These are phyloP conservation scores for Trichoderma atroviride DNA, from an alignment of 2,329 filamentous ascomycete species.

Conservation along the genomic window DNA sequence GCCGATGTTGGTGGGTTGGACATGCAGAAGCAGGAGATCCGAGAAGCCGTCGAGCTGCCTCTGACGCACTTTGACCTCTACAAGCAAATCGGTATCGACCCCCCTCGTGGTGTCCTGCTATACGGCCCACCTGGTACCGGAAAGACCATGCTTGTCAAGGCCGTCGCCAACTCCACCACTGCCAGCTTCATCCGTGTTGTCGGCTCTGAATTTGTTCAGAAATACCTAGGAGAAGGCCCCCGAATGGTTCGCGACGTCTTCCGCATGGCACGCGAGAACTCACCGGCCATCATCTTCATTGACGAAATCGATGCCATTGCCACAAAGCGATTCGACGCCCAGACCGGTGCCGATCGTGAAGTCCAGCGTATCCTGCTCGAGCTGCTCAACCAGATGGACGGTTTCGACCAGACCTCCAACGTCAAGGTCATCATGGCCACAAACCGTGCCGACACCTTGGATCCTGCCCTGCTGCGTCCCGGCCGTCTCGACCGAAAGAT, in stretches of 20 bases:
- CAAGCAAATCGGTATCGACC: slow-evolving; percentile 98
- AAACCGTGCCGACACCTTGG: slow-evolving; percentile 95
- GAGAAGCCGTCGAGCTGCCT: slow-evolving; percentile 94
- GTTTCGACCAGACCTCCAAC: slow-evolving; percentile 97
- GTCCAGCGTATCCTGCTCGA: slow-evolving; percentile 98
- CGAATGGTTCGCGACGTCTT: slow-evolving; percentile 99
- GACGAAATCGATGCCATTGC: slow-evolving; percentile 99
- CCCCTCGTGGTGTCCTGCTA: slow-evolving; percentile 90
- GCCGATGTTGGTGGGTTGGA: slow-evolving; percentile 96
- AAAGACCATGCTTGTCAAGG: slow-evolving; percentile 98
- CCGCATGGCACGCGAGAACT: slow-evolving; percentile 98
- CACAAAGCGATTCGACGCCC: slow-evolving; percentile 98
- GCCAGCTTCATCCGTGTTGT: slow-evolving; percentile 98
- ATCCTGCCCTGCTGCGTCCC: slow-evolving; percentile 90
- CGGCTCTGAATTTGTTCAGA: slow-evolving; percentile 97
- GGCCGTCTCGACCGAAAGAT: slow-evolving; percentile 98
- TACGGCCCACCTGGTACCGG: slow-evolving; percentile 96
- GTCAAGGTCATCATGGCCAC: slow-evolving; percentile 99
- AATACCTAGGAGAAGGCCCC: slow-evolving; percentile 95
- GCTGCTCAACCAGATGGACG: slow-evolving; percentile 98
- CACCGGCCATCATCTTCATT: slow-evolving; percentile 98
- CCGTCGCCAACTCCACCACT: slow-evolving; percentile 96
- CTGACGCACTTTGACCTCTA: slow-evolving; percentile 98
- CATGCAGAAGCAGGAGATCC: slow-evolving; percentile 99
- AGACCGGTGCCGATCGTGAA: slow-evolving; percentile 96